Evolutionary conservation across 225 moss, liverwort and hornwort genomes (phyloP).

Genomic region (Climacium dendroides): DNA sequence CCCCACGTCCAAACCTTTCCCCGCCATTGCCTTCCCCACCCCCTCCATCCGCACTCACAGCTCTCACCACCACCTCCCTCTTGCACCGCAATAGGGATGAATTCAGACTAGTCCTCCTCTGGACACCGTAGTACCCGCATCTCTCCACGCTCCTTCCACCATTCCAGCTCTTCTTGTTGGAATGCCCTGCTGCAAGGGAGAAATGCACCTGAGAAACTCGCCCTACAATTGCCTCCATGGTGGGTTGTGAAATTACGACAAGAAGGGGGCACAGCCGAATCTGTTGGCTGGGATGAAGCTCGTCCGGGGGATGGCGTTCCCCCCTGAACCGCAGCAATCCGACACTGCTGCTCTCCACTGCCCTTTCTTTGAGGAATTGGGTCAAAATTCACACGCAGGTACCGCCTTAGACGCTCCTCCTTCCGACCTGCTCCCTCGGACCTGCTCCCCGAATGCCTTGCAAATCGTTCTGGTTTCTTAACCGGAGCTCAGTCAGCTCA

Average conservation of each 20-base stretch:
- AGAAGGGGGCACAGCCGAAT: background rate
- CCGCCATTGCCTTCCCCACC: conserved; percentile 5
- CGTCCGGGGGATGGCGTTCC: background rate
- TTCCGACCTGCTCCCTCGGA: too few species aligned
- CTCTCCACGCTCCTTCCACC: background rate
- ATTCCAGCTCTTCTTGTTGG: background rate
- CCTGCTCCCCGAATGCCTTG: too few species aligned
- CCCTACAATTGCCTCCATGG: conserved; percentile 8
- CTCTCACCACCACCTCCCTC: background rate
- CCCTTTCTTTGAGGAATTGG: too few species aligned
- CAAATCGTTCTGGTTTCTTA: too few species aligned
- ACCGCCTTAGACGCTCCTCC: too few species aligned
- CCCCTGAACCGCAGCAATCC: background rate
- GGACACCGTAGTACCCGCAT: background rate
- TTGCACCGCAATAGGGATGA: background rate
- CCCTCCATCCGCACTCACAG: conserved; percentile 16
- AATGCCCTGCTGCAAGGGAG: background rate
- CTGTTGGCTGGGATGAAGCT: background rate
- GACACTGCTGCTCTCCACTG: background rate
- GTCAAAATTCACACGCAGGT: too few species aligned
- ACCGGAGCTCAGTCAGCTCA: too few species aligned
- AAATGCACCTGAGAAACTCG: conserved; percentile 9
- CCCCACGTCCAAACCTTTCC: conserved; percentile 16
- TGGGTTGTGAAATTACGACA: background rate
- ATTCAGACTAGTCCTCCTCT: background rate